Percentiles rank a stretch among this genome's conserved stretches.
Conservation (phyloP, 2,329 filamentous ascomycete species). For the Aspergillus pseudoterreus region DNA sequence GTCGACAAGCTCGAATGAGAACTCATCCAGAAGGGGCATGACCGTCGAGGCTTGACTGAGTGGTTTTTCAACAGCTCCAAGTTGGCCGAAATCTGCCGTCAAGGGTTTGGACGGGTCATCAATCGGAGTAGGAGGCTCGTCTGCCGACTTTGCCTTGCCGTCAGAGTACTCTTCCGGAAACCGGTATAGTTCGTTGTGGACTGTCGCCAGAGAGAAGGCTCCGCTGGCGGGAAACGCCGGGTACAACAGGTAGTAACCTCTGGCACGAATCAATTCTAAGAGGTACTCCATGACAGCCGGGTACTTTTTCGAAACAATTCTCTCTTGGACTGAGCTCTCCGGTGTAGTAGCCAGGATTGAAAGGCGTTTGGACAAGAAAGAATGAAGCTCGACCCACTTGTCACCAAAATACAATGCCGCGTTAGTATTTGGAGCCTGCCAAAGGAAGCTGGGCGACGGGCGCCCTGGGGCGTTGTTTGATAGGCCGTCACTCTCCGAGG, state of each 20-base stretch:
- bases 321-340: slow-evolving; percentile 32
- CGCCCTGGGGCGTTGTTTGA: slow-evolving; percentile 19
- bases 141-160: background rate
- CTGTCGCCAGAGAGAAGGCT: slow-evolving; percentile 59
- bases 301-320: slow-evolving; percentile 62
- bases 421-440: slow-evolving; percentile 79
- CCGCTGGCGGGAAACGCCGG: slow-evolving; percentile 55
- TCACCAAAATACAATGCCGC: slow-evolving; percentile 79
- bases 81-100: slow-evolving; percentile 10
- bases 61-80: slow-evolving; percentile 18
- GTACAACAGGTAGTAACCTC: slow-evolving; percentile 77
- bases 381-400: slow-evolving; percentile 82
- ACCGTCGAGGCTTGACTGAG: slow-evolving; percentile 39
- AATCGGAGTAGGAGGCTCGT: slow-evolving; percentile 2
- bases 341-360: slow-evolving; percentile 22
- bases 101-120: slow-evolving; percentile 17
- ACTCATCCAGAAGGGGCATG: slow-evolving; percentile 45
- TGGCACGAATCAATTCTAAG: slow-evolving; percentile 69
- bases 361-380: slow-evolving; percentile 67
- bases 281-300: slow-evolving; percentile 77
- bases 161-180: slow-evolving; percentile 63
- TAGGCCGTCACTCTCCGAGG: slow-evolving; percentile 23
- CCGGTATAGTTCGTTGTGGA: slow-evolving; percentile 73
- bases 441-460: slow-evolving; percentile 63
- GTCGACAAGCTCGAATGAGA: slow-evolving; percentile 50